These are phyloP conservation scores for Actinomucor elegans DNA, from an alignment of 371 early-diverging fungal genomes.

Conservation along the genomic window DNA sequence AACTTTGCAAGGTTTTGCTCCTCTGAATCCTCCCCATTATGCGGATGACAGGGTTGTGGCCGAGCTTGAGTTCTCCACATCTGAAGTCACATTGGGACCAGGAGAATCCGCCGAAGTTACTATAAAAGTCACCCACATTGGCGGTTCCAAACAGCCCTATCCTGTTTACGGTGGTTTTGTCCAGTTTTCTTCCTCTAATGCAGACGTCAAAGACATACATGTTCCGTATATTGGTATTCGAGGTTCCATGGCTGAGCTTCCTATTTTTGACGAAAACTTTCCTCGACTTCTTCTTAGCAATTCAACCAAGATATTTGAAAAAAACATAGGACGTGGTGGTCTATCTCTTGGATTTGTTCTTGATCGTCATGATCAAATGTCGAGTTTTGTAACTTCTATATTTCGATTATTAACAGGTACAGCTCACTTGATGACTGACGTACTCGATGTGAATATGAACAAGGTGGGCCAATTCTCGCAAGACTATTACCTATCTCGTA, in stretches of 20 bases:
- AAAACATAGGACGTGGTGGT: not conserved
- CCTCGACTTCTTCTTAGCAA: slow-evolving; percentile 17
- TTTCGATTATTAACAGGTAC: slow-evolving; percentile 22
- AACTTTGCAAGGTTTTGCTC: slow-evolving; percentile 19
- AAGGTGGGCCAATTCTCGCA: slow-evolving; percentile 9
- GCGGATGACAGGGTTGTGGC: slow-evolving; percentile 25
- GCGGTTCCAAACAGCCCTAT: slow-evolving; percentile 12
- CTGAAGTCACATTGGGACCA: slow-evolving; percentile 32
- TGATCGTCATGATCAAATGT: not conserved
- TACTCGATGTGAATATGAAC: slow-evolving; percentile 3
- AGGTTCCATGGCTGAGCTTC: slow-evolving; percentile 49
- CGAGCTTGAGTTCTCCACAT: slow-evolving; percentile 27
- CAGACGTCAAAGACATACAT: slow-evolving; percentile 20
- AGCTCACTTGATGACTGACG: slow-evolving; percentile 9
- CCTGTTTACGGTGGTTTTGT: slow-evolving; percentile 48
- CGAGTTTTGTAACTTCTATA: slow-evolving; percentile 1
- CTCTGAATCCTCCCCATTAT: slow-evolving; percentile 25
- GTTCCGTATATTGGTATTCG: slow-evolving; percentile 60
- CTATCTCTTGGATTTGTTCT: not conserved
- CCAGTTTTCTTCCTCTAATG: slow-evolving; percentile 18
- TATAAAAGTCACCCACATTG: slow-evolving; percentile 7
- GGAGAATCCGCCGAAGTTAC: slow-evolving; percentile 34
- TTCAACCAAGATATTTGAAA: not conserved
- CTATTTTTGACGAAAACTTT: slow-evolving; percentile 41
- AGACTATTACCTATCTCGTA: slow-evolving; percentile 11